phyloP scores from a whole-genome alignment of 2,329 filamentous ascomycete species.

The Claviceps humidiphila region DNA sequence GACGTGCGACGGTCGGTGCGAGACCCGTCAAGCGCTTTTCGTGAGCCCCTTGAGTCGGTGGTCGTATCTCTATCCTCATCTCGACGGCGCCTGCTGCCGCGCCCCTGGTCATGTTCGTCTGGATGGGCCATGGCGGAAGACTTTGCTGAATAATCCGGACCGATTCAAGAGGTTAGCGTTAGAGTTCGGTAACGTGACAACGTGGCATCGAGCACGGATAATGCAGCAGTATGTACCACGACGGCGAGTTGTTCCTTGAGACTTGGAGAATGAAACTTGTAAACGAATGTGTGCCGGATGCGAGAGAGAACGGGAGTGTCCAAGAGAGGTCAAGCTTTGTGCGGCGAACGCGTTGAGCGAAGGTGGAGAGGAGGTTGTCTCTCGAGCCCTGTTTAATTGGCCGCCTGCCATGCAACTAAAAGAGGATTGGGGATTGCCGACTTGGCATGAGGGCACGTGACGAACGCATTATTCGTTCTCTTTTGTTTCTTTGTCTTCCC shows the following conservation, averaged over 20 bases:
- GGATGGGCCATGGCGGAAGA: slow-evolving; percentile 15
- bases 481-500: no score
- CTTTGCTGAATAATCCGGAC: neutral
- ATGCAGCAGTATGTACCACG: slow-evolving; percentile 3
- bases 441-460: no score
- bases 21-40: slow-evolving; percentile 11
- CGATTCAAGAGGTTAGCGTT: neutral
- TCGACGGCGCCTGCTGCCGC: slow-evolving; percentile 5
- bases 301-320: neutral
- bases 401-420: no score
- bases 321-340: neutral
- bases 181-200: neutral
- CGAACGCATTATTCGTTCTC: no score
- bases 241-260: neutral
- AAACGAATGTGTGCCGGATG: neutral
- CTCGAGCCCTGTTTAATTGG: no score
- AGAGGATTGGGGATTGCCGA: no score
- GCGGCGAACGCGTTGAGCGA: no score
- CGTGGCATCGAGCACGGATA: neutral
- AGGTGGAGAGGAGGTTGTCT: no score
- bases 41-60: slow-evolving; percentile 10
- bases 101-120: slow-evolving; percentile 11
- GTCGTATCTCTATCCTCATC: slow-evolving; percentile 6
- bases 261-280: neutral
- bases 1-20: slow-evolving; percentile 16